Evolutionary conservation across 352 stramenopile genomes (phyloP).

Genomic region (Paralagenidium karlingii): DNA sequence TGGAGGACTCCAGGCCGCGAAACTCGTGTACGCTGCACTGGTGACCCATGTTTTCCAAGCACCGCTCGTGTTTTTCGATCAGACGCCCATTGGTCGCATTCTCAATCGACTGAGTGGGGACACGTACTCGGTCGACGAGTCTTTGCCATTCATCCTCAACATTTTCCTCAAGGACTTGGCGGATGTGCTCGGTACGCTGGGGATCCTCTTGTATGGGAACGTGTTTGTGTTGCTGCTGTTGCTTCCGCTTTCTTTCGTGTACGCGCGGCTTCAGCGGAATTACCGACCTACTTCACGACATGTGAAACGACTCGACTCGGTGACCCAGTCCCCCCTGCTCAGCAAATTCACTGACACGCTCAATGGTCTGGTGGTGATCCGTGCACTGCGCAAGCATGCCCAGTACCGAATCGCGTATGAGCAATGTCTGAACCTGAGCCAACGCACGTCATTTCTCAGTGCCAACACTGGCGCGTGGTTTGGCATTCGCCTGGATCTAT

Average conservation of each 20-base stretch:
- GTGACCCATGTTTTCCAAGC: conserved; percentile 36
- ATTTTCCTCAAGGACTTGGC: conserved; percentile 76
- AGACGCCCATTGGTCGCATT: conserved; percentile 48
- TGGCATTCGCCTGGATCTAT: conserved; percentile 66
- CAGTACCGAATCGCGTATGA: conserved; percentile 31
- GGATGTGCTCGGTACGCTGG: conserved; percentile 52
- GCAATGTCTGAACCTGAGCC: conserved; percentile 36
- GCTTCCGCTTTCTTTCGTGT: conserved; percentile 50
- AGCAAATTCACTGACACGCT: conserved; percentile 64
- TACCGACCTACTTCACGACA: conserved; percentile 71
- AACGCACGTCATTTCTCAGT: conserved; percentile 62
- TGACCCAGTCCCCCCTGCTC: conserved; percentile 64
- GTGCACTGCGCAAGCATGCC: conserved; percentile 25
- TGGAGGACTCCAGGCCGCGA: conserved; percentile 58
- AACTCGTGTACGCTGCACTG: conserved; percentile 39
- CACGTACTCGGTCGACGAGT: conserved; percentile 78
- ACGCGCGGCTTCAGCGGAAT: conserved; percentile 38
- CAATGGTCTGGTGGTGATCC: conserved; percentile 53
- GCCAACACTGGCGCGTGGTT: conserved; percentile 76
- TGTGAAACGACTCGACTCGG: conserved; percentile 47
- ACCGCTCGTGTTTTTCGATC: conserved; percentile 54
- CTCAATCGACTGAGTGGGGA: conserved; percentile 72
- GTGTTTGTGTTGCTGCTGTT: conserved; percentile 60
- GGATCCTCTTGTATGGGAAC: conserved; percentile 73
- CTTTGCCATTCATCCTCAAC: conserved; percentile 82